phyloP scores from a whole-genome alignment of 2,329 filamentous ascomycete species.

The Trichoderma simmonsii region DNA sequence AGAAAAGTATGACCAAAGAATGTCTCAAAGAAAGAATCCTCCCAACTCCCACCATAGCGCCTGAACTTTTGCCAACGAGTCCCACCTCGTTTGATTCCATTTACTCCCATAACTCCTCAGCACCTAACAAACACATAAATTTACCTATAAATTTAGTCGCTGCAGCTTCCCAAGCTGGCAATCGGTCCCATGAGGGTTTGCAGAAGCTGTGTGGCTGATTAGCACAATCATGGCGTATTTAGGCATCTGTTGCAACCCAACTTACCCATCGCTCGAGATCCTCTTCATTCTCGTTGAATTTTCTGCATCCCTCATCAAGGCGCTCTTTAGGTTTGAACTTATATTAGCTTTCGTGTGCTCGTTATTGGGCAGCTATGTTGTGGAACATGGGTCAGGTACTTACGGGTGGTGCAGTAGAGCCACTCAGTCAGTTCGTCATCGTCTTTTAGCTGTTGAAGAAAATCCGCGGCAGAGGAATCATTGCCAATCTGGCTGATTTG shows the following conservation, averaged over 20 bases:
- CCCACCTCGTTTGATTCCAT: background rate
- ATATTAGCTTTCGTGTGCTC: background rate
- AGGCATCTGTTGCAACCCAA: too few species aligned
- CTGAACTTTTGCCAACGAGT: background rate
- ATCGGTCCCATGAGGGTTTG: background rate
- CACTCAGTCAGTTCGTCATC: background rate
- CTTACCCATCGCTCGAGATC: conserved; percentile 18
- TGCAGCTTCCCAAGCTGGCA: background rate
- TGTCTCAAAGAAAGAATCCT: background rate
- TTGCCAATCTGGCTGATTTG: conserved; percentile 16
- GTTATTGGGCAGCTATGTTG: background rate
- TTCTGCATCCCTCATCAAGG: conserved; percentile 11
- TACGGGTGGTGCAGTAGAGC: conserved; percentile 12
- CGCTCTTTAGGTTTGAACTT: background rate
- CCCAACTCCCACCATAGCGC: background rate
- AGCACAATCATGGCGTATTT: background rate
- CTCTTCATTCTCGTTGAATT: background rate
- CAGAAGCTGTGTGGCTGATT: background rate
- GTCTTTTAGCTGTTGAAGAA: background rate
- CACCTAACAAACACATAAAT: background rate
- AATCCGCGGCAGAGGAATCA: background rate
- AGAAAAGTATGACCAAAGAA: background rate
- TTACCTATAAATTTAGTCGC: background rate
- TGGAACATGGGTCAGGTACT: background rate
- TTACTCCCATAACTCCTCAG: background rate